phyloP scores from a whole-genome alignment of 1,284 basidiomycete species.

The Sanguinoderma infundibulare region DNA sequence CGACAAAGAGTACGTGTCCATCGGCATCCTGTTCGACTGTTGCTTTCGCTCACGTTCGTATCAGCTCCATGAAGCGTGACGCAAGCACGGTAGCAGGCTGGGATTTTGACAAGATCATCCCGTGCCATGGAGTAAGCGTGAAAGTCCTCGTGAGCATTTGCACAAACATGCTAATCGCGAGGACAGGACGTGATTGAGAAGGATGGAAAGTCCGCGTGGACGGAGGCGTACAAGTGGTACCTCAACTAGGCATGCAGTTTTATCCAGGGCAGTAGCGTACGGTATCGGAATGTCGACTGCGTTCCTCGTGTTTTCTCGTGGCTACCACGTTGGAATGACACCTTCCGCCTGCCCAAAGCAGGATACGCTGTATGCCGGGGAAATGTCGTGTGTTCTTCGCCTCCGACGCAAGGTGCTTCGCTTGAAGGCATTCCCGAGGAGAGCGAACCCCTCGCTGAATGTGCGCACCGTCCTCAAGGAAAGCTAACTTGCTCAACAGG shows the following conservation, averaged over 20 bases:
- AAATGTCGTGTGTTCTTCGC: background rate
- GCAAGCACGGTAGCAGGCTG: constrained; percentile 75
- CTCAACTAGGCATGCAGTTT: constrained; percentile 27
- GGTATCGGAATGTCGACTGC: background rate
- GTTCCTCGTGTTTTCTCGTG: background rate
- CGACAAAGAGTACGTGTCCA: constrained; percentile 62
- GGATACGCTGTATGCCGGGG: background rate
- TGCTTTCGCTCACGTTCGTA: background rate
- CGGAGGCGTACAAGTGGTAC: constrained; percentile 42
- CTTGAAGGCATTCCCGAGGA: background rate
- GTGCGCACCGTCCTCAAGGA: background rate
- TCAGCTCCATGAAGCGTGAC: constrained; percentile 75
- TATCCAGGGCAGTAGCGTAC: background rate
- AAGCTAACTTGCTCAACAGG: background rate
- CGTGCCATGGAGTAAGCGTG: constrained; percentile 84
- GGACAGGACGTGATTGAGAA: constrained; percentile 78
- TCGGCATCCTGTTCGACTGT: background rate
- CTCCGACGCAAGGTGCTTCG: background rate
- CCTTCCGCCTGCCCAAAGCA: background rate
- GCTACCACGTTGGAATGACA: background rate
- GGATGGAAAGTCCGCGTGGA: constrained; percentile 76
- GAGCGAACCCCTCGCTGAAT: background rate
- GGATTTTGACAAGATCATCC: constrained; percentile 91
- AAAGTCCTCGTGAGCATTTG: background rate
- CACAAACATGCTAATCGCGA: background rate